Evolutionary conservation across 306 rosid genomes (phyloP), one percentile per base, ranked within the genome.

Genomic region (Urtica urens): DNA sequence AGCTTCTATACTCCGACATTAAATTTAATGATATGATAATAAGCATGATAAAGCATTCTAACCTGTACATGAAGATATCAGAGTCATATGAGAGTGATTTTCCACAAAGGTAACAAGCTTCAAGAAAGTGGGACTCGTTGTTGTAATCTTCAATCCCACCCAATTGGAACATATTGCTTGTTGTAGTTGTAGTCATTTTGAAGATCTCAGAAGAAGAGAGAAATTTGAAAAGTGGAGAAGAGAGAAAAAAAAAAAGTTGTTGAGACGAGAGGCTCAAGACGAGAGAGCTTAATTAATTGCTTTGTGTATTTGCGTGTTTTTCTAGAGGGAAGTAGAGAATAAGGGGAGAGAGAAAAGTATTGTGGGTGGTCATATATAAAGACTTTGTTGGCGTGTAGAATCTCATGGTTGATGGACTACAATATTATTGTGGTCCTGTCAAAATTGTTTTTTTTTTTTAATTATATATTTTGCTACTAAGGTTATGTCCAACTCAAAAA

Each of bases 41-140:
- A 48, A 26, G 10, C 1, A 21, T 16, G 4, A 29, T 29, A 19
- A 16, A 6, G 39, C 16, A 7, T 38, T 16, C 47, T 23, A 3
- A 82, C 96, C 94, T 87, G 75, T 88, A 88, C 96, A 88, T 88
- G 71, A 72, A 88, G 72, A 88, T 88, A 75, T 88, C 96, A 16
- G 50, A 51, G 68, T 80, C 83, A 3, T 38, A 67, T 24, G 78
- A 76, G 28, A 88, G 95, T 1, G 77, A 74, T 56, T 74, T 88
- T 35, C 70, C 60, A 59, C 96, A 88, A 26, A 83, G 94, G 23
- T 38, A 78, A 41, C 96, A 88, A 19, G 94, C 69, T 66, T 88
- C 83, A 10, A 88, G 96, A 63, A 81, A 88, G 78, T 88, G 86
- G 49, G 93, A 74, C 24, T 88, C 77, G 10, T 37, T 70, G 56